phyloP scores from a whole-genome alignment of 2,329 filamentous ascomycete species.

The Magnaporthiopsis rhizophila region DNA sequence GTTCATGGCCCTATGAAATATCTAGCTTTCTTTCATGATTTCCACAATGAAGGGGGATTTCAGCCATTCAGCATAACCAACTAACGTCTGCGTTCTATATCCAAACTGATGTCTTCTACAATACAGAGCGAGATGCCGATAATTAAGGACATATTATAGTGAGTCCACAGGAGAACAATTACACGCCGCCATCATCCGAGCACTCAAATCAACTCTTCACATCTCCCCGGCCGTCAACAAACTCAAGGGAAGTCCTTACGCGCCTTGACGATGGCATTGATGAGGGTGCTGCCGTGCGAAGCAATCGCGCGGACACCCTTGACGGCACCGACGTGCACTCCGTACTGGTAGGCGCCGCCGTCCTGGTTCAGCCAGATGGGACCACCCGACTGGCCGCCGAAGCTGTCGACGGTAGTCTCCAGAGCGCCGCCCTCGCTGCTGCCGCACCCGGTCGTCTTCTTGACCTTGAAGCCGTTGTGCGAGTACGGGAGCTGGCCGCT shows the following conservation, averaged over 20 bases:
- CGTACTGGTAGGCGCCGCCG: not conserved
- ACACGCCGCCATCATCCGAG: no score
- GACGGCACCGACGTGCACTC: not conserved
- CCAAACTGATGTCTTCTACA: no score
- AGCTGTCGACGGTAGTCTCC: not conserved
- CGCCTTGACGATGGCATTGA: constrained; percentile 3
- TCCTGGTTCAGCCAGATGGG: not conserved
- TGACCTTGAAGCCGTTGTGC: not conserved
- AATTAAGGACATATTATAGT: no score
- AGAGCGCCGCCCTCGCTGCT: constrained; percentile 2
- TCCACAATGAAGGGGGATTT: no score
- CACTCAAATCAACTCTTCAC: not conserved
- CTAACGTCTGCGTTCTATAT: no score
- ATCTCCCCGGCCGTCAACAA: constrained; percentile 10
- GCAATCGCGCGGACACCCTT: not conserved
- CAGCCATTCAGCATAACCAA: no score
- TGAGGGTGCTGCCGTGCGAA: not conserved
- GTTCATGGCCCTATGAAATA: not conserved
- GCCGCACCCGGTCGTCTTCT: not conserved
- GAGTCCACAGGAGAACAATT: no score
- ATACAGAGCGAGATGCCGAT: no score
- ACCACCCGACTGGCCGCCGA: constrained; percentile 1
- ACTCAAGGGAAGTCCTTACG: constrained; percentile 1
- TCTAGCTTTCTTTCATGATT: no score
- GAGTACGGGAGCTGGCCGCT: constrained; percentile 1